A percentile compares a stretch with the other conserved stretches of the same genome.
Evolutionary conservation across 129 eudicot species (phyloP).

Genomic region (Tanacetum coccineum): DNA sequence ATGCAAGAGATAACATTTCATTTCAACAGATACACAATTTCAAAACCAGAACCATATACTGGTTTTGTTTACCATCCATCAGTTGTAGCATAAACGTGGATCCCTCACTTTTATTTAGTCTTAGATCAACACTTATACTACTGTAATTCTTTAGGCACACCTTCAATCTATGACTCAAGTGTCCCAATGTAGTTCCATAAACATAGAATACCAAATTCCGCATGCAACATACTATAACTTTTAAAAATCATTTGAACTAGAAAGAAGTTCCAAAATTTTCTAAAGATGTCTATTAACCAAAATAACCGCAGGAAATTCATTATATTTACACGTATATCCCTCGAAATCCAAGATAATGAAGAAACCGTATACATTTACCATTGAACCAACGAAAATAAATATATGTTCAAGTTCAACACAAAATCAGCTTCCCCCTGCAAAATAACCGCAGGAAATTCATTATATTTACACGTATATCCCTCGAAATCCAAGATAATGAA

Average conservation of each 20-base stretch:
- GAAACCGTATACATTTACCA: constrained; percentile 8
- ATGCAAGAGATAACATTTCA: no score
- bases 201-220: background rate
- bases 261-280: constrained; percentile 5
- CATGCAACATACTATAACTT: background rate
- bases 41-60: no score
- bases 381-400: constrained; percentile 18
- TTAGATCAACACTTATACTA: no score
- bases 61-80: no score
- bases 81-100: no score
- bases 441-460: background rate
- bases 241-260: background rate
- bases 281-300: constrained; percentile 19
- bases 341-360: constrained; percentile 23
- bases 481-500: constrained; percentile 23
- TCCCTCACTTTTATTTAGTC: no score
- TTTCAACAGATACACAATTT: no score
- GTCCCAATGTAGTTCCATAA: background rate
- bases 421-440: constrained; percentile 56
- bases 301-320: background rate
- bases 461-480: constrained; percentile 50
- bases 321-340: constrained; percentile 50
- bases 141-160: no score
- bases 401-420: constrained; percentile 20
- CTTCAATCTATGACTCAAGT: no score